phyloP scores from a whole-genome alignment of 208 protist species.

The Trypanosoma melophagium region DNA sequence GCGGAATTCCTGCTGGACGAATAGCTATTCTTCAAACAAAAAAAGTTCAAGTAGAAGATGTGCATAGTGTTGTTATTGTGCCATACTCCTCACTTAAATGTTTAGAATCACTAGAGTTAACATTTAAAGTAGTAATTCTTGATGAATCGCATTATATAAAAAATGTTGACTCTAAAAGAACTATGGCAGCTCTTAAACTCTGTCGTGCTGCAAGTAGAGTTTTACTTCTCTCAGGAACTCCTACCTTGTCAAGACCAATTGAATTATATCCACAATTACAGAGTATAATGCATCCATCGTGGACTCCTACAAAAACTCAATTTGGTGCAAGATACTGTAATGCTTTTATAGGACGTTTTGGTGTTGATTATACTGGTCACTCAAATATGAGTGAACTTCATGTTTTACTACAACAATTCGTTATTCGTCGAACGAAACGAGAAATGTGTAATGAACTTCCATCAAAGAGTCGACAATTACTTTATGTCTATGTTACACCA shows the following conservation, averaged over 20 bases:
- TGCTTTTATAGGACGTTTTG: constrained; percentile 70
- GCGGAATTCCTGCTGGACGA: constrained; percentile 67
- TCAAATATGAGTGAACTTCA: constrained; percentile 92
- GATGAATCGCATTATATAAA: constrained; percentile 98
- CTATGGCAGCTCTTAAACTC: constrained; percentile 75
- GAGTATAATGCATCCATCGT: constrained; percentile 53
- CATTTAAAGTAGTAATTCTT: constrained; percentile 90
- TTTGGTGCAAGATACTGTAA: constrained; percentile 95
- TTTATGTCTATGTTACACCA: constrained; percentile 85
- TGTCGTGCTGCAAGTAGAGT: constrained; percentile 67
- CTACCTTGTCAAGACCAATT: constrained; percentile 91
- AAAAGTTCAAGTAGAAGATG: constrained; percentile 35
- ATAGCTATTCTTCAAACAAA: constrained; percentile 68
- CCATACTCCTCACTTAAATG: constrained; percentile 81
- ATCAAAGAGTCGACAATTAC: constrained; percentile 81
- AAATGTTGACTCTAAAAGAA: constrained; percentile 74
- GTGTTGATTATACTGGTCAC: constrained; percentile 72
- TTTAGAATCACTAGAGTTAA: constrained; percentile 35
- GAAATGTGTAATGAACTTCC: constrained; percentile 89
- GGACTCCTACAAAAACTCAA: constrained; percentile 63
- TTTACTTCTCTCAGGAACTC: constrained; percentile 93
- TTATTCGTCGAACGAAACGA: constrained; percentile 94
- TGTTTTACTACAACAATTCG: constrained; percentile 80
- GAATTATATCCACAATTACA: constrained; percentile 95
- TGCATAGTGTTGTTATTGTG: constrained; percentile 78